These are phyloP conservation scores for Cardamine occulta DNA, from an alignment of 345 rosid species.

Conservation along the genomic window DNA sequence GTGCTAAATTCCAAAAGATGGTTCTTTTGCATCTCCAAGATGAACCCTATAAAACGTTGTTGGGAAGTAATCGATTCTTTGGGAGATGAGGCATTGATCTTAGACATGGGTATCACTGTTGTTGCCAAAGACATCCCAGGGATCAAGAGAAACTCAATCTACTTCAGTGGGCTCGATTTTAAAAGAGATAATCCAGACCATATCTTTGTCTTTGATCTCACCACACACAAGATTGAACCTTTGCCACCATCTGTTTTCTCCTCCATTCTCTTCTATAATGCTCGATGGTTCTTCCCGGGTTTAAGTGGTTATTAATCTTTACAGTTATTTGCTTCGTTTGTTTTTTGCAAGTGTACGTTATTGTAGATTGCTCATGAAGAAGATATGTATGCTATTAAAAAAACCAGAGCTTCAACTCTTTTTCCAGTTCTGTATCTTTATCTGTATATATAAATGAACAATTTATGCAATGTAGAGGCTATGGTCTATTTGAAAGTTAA, in stretches of 20 bases:
- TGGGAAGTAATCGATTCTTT: constrained; percentile 22
- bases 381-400: too few species aligned
- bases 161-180: not conserved
- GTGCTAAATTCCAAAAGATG: constrained; percentile 1
- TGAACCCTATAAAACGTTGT: not conserved
- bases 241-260: not conserved
- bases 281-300: not conserved
- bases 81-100: constrained; percentile 20
- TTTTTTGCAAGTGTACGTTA: too few species aligned
- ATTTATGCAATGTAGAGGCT: too few species aligned
- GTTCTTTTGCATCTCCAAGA: constrained; percentile 8
- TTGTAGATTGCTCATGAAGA: too few species aligned
- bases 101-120: constrained; percentile 25
- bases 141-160: constrained; percentile 25
- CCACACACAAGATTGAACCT: not conserved
- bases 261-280: not conserved
- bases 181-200: not conserved
- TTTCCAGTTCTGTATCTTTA: not conserved
- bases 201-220: constrained; percentile 3
- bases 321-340: not conserved
- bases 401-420: not conserved
- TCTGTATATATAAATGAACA: too few species aligned
- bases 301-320: not conserved
- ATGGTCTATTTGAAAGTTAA: too few species aligned
- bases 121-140: constrained; percentile 14